Evolutionary conservation across 768 basidiomycete genomes (phyloP).

Genomic region (Auriscalpium microsporum): DNA sequence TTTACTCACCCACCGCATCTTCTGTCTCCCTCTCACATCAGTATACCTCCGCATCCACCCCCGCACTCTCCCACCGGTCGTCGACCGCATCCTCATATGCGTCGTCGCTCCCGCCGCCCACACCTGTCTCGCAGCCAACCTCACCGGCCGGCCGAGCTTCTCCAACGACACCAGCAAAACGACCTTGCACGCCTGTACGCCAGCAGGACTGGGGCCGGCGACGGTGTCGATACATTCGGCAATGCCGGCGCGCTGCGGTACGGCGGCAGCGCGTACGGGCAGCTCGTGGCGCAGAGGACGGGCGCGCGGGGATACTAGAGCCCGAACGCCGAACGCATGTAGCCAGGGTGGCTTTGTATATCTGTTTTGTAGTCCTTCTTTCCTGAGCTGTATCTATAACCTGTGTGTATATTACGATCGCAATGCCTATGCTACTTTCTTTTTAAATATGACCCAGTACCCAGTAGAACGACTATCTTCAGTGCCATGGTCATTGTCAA

Average conservation of each 20-base stretch:
- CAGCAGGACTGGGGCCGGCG: constrained; percentile 1
- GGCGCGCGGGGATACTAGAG: background rate
- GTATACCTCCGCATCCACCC: constrained; percentile 6
- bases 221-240: constrained; percentile 13
- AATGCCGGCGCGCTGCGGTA: constrained; percentile 12
- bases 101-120: constrained; percentile 11
- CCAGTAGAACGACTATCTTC: too few relatives aligned
- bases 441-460: too few relatives aligned
- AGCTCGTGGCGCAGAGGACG: constrained; percentile 3
- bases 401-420: too few relatives aligned
- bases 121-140: constrained; percentile 8
- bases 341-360: too few relatives aligned
- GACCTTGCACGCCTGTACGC: constrained; percentile 1
- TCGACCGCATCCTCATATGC: constrained; percentile 11
- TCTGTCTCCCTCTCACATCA: background rate
- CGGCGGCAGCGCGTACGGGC: constrained; percentile 5
- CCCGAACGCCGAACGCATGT: too few relatives aligned
- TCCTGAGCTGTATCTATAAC: too few relatives aligned
- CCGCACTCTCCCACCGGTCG: constrained; percentile 9
- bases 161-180: background rate
- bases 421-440: too few relatives aligned
- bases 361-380: too few relatives aligned
- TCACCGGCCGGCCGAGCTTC: background rate
- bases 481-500: too few relatives aligned
- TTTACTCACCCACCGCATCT: constrained; percentile 18